Evolutionary conservation across 192 early-diverging fungal genomes (phyloP).

Genomic region (Rhizophagus prolifer): DNA sequence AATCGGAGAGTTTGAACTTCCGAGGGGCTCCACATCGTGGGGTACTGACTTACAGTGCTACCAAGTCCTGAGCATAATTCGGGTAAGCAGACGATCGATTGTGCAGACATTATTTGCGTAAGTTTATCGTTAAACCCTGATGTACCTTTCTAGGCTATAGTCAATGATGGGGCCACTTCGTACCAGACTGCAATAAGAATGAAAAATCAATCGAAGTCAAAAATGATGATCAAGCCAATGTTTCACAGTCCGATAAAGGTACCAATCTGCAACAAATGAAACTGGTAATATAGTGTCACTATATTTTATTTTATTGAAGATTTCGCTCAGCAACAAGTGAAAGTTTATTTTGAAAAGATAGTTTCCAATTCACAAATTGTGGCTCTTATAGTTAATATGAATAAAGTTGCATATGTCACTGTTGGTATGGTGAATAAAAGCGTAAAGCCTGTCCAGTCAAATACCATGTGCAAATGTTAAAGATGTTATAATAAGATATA

Average conservation of each 20-base stretch:
- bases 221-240: conserved; percentile 27
- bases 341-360: too few species aligned
- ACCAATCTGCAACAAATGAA: too few species aligned
- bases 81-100: conserved; percentile 18
- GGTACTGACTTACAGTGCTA: conserved; percentile 27
- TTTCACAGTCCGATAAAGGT: conserved; percentile 28
- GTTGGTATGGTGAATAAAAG: too few species aligned
- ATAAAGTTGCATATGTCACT: too few species aligned
- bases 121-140: conserved; percentile 15
- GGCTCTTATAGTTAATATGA: too few species aligned
- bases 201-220: conserved; percentile 22
- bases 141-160: conserved; percentile 26
- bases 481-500: too few species aligned
- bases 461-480: too few species aligned
- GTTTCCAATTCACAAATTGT: too few species aligned
- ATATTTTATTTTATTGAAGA: too few species aligned
- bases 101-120: neutral
- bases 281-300: too few species aligned
- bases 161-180: conserved; percentile 20
- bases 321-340: too few species aligned
- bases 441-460: too few species aligned
- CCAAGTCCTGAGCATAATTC: conserved; percentile 25
- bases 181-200: conserved; percentile 29
- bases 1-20: conserved; percentile 24
- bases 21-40: conserved; percentile 23